Evolutionary conservation across 352 stramenopile genomes (phyloP).

Genomic region (Phytophthora pluvialis): DNA sequence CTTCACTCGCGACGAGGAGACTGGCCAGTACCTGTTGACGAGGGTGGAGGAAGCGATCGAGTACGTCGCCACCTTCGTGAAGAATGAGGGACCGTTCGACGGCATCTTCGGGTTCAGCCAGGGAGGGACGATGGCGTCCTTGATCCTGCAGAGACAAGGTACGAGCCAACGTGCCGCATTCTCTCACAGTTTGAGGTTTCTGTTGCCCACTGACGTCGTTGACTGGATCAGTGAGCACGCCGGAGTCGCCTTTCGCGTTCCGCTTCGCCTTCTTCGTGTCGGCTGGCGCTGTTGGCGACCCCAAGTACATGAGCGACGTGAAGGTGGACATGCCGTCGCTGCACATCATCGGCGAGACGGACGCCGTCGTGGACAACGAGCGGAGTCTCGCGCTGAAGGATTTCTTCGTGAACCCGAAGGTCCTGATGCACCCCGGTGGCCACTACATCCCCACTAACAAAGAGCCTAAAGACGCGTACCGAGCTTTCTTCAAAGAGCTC

Average conservation of each 20-base stretch:
- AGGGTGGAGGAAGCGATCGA: conserved; percentile 70
- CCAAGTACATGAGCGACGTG: conserved; percentile 45
- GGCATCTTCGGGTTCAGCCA: conserved; percentile 89
- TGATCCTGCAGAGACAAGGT: conserved; percentile 80
- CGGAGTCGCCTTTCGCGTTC: conserved; percentile 62
- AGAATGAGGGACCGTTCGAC: conserved; percentile 83
- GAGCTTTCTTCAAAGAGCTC: conserved; percentile 71
- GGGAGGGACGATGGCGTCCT: conserved; percentile 69
- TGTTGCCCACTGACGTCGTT: background rate
- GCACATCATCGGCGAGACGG: conserved; percentile 84
- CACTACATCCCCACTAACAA: conserved; percentile 91
- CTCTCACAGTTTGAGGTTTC: background rate
- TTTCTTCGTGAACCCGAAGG: conserved; percentile 55
- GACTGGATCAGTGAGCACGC: conserved; percentile 40
- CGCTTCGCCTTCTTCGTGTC: conserved; percentile 81
- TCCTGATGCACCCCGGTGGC: conserved; percentile 72
- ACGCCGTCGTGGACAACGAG: conserved; percentile 67
- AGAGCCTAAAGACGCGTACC: conserved; percentile 75
- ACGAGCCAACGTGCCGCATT: background rate
- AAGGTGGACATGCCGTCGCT: conserved; percentile 72
- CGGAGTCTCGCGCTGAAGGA: conserved; percentile 63
- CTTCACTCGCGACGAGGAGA: conserved; percentile 56
- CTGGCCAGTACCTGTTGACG: conserved; percentile 48
- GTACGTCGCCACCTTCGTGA: conserved; percentile 66
- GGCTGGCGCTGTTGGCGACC: conserved; percentile 52